Conservation (phyloP, 441 rosid genomes). For the Melastoma candidum region DNA sequence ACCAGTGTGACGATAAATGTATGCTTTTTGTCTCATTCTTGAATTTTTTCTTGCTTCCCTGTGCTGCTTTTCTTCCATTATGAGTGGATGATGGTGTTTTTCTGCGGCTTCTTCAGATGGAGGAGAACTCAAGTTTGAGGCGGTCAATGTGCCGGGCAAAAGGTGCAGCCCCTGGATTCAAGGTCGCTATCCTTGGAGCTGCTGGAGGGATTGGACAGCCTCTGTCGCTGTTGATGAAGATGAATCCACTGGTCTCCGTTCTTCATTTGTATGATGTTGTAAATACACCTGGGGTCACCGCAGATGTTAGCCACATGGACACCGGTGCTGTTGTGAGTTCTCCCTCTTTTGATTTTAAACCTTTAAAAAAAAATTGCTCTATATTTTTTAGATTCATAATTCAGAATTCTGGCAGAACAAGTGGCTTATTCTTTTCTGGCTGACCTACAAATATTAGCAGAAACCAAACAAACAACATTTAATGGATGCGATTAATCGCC, state of each 20-base stretch:
- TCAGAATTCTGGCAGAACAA: neutral
- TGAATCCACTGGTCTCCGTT: slow-evolving; percentile 85
- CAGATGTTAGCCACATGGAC: slow-evolving; percentile 93
- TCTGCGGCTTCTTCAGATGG: slow-evolving; percentile 25
- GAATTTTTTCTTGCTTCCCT: no score
- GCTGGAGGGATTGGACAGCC: slow-evolving; percentile 96
- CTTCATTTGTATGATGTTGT: slow-evolving; percentile 96
- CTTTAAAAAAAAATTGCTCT: no score
- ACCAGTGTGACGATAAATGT: no score
- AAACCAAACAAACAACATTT: no score
- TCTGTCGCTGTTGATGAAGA: slow-evolving; percentile 77
- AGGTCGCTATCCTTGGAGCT: slow-evolving; percentile 85
- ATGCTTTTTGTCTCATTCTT: no score
- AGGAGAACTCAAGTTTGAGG: slow-evolving; percentile 29
- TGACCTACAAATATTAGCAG: no score
- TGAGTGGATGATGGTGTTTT: neutral
- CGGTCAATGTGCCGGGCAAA: slow-evolving; percentile 47
- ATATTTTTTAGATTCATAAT: neutral
- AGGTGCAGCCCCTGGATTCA: slow-evolving; percentile 68
- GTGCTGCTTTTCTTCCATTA: no score
- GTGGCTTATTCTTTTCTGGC: no score
- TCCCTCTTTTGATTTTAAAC: neutral
- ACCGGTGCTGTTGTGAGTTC: slow-evolving; percentile 78
- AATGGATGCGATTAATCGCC: no score
- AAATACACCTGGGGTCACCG: slow-evolving; percentile 83